phyloP scores from a whole-genome alignment of 352 stramenopile genomes.

The Peronospora belbahrii region DNA sequence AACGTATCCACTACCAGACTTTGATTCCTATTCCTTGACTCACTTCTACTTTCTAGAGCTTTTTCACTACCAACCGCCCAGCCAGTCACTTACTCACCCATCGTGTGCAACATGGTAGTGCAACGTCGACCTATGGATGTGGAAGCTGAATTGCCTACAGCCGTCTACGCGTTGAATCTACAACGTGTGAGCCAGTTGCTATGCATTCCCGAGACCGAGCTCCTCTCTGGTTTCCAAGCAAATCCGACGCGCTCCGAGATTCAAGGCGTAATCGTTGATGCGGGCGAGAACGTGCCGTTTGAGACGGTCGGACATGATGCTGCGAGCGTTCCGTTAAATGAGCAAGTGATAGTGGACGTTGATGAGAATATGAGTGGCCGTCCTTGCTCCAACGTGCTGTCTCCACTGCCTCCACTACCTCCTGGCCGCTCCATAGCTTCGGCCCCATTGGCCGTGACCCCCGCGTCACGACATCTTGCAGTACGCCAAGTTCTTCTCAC shows the following conservation, averaged over 20 bases:
- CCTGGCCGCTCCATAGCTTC: constrained; percentile 14
- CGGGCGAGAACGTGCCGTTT: constrained; percentile 65
- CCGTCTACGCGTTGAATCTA: constrained; percentile 51
- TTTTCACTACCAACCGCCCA: background rate
- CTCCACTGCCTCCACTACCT: constrained; percentile 14
- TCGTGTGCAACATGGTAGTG: constrained; percentile 35
- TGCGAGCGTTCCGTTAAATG: constrained; percentile 4
- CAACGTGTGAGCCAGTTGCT: constrained; percentile 43
- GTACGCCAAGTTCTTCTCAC: constrained; percentile 61
- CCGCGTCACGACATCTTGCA: constrained; percentile 9
- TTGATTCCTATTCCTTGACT: too few species aligned
- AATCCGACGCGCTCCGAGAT: constrained; percentile 56
- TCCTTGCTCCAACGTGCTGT: constrained; percentile 8
- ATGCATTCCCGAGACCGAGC: constrained; percentile 38
- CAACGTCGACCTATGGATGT: constrained; percentile 44
- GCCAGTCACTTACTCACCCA: too few species aligned
- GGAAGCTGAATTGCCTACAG: constrained; percentile 45
- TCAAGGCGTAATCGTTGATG: constrained; percentile 70
- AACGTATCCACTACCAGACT: background rate
- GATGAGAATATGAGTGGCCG: background rate
- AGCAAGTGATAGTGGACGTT: constrained; percentile 10
- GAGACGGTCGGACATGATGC: constrained; percentile 48
- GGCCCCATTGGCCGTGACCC: constrained; percentile 13
- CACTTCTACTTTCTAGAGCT: background rate
- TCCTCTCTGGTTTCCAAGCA: constrained; percentile 47